Evolutionary conservation across 1,284 basidiomycete species (phyloP).

Genomic region (Sanguinoderma infundibulare): DNA sequence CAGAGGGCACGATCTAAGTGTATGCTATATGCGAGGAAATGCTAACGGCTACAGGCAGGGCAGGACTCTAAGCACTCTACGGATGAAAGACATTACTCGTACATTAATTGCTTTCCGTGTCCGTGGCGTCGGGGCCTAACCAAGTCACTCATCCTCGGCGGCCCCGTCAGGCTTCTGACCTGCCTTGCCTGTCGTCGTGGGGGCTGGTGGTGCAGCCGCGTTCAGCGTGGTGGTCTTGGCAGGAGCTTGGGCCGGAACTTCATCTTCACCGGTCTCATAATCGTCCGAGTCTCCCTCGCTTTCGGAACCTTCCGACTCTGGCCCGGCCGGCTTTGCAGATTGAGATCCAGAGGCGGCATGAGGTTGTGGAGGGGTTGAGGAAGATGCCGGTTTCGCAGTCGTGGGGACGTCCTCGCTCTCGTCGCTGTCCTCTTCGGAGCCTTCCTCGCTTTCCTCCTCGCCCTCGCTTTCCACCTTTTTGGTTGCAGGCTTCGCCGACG

Average conservation of each 20-base stretch:
- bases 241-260: neutral
- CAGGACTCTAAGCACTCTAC: constrained; percentile 5
- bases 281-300: constrained; percentile 33
- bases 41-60: constrained; percentile 1
- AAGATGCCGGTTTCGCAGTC: neutral
- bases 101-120: constrained; percentile 4
- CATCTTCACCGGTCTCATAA: neutral
- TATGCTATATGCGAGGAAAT: neutral
- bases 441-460: constrained; percentile 29
- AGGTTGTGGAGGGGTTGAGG: neutral
- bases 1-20: neutral
- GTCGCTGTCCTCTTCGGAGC: constrained; percentile 19
- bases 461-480: constrained; percentile 26
- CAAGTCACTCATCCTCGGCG: constrained; percentile 11
- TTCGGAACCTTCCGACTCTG: constrained; percentile 37
- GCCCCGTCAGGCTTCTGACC: constrained; percentile 5
- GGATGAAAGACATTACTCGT: constrained; percentile 1
- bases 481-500: constrained; percentile 14
- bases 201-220: constrained; percentile 17
- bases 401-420: constrained; percentile 3
- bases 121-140: neutral
- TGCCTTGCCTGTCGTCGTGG: constrained; percentile 16
- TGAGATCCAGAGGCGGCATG: neutral
- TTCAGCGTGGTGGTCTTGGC: neutral
- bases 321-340: neutral